Evolutionary conservation across 331 rosid genomes (phyloP), one percentile per base, ranked within the genome.

Genomic region (Rosa hybrid): DNA sequence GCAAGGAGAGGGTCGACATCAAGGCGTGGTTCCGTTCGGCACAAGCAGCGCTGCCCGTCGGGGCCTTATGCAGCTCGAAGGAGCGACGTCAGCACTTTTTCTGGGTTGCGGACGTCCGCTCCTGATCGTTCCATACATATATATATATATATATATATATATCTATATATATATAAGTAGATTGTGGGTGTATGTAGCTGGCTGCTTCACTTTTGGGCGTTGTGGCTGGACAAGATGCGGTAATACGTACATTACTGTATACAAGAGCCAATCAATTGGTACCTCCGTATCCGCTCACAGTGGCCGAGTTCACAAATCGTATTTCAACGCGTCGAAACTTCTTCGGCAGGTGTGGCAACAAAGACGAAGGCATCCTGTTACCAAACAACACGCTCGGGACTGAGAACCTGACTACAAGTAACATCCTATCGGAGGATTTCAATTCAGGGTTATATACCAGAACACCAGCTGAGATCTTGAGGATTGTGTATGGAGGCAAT

Each of bases 341-440:
- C 53, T 41, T 82, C 7, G 68, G 7, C 20, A 25, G 6, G 23
- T 46, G 65, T 39, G 81, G 77, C 21, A 56, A 45, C 74, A 49
- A 75, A 81, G 83, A 82, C 10, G 83, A 82, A 80, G 83, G 86
- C 5, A n/a, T 79, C 42, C 7, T 48, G 1, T 76, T 77, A 41
- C 73, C 77, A 1, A 1, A 23, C 64, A 21, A 3, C n/a, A 14
- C 13, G 30, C 65, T 76, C 8, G 81, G 83, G 42, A 81, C 83
- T 0, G 81, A 77, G 81, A 76, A 62, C 4, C 6, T 13, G 10
- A 69, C 77, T 4, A 13, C 10, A 13, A 70, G 49, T 21, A 46
- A 77, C 41, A 25, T 77, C 56, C 25, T 77, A 21, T 71, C 85
- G 1, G 70, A 74, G 2, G 30, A 75, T 49, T 14, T 9, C 8